phyloP scores from a whole-genome alignment of 2,329 filamentous ascomycete species.

The Hirsutella rhossiliensis region DNA sequence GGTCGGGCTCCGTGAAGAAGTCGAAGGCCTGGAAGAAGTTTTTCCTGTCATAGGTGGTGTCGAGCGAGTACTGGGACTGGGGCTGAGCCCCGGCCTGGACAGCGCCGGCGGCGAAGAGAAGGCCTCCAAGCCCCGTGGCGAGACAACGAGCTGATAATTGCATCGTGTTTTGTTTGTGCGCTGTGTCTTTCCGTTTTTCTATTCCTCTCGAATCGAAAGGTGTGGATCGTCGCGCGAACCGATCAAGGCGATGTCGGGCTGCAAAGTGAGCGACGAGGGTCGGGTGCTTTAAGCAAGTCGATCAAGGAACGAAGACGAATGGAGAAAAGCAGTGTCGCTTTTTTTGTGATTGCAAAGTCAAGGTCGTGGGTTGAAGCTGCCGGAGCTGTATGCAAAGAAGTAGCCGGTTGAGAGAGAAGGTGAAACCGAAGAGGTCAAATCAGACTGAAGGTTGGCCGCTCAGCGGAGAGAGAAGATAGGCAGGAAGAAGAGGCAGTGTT shows the following conservation, averaged over 20 bases:
- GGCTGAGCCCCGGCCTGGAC: constrained; percentile 6
- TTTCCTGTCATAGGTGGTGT: constrained; percentile 33
- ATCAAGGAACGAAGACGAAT: constrained; percentile 1
- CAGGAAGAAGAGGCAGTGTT: too few relatives aligned
- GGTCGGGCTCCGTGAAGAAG: constrained; percentile 49
- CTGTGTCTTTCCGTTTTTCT: too few relatives aligned
- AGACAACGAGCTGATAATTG: constrained; percentile 6
- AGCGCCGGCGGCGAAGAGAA: constrained; percentile 13
- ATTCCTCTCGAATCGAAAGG: background rate
- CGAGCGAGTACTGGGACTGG: constrained; percentile 28
- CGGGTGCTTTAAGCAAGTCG: constrained; percentile 1
- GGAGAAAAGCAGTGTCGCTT: too few relatives aligned
- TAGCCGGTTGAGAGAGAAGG: background rate
- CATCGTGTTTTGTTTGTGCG: constrained; percentile 4
- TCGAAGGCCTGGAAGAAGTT: constrained; percentile 46
- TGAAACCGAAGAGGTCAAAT: background rate
- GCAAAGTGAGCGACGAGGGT: background rate
- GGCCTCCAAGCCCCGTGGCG: constrained; percentile 13
- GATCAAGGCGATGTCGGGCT: too few relatives aligned
- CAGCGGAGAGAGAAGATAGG: too few relatives aligned
- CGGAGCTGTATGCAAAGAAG: too few relatives aligned
- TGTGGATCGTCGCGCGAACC: background rate
- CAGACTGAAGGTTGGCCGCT: background rate
- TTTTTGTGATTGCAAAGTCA: too few relatives aligned
- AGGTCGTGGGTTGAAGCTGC: too few relatives aligned